Base-by-base conservation (phyloP, 768 basidiomycete species). In the Paxillus involutus region DNA sequence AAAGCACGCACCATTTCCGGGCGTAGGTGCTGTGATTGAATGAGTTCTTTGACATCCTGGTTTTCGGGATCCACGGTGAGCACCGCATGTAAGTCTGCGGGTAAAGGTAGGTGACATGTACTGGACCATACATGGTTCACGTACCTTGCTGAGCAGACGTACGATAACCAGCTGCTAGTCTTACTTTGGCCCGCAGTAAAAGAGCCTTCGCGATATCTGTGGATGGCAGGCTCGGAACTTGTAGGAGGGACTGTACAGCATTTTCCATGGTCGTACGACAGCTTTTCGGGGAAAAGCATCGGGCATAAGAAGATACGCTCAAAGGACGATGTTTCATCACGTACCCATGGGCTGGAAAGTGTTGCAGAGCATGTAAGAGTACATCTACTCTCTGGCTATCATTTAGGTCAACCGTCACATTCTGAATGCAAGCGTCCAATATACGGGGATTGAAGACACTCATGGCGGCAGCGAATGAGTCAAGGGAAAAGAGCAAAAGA, bases 361-460 rank as follows among this genome's bases (percentile, higher is more conserved):
- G 87, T 59, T 86, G 84, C 79, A 94, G 84, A n/a, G 91, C 91
- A 59, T 89, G 84, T 46, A 93, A 68, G 49, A 92, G 72, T 36
- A 89, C 77, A 52, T 86, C 85, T 17, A 80, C 85, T 67, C 89
- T 89, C 65, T 88, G 80, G 59, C 79, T 79, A 64, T 85, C 80
- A 4, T 79, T 75, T 33, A 89, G 75, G 54, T 76, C 78, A 7
- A 73, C 72, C 0, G 80, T 75, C 19, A 86, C 82, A 61, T 89
- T 86, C 44, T 84, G 85, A 62, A 88, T 84, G 73, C 84, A 83
- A 17, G 88, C 88, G 61, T 89, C 87, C 37, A 89, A 75, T 56
- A 89, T 89, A 64, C 83, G 86, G 4, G 86, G 86, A 66, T 88
- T 89, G 73, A 89, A 89, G 55, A 85, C 74, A 64, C 78, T 79